A percentile compares a stretch with the other conserved stretches of the same genome.
phyloP scores from a whole-genome alignment of 805 yeast genomes.

The Yarrowia yakushimensis region DNA sequence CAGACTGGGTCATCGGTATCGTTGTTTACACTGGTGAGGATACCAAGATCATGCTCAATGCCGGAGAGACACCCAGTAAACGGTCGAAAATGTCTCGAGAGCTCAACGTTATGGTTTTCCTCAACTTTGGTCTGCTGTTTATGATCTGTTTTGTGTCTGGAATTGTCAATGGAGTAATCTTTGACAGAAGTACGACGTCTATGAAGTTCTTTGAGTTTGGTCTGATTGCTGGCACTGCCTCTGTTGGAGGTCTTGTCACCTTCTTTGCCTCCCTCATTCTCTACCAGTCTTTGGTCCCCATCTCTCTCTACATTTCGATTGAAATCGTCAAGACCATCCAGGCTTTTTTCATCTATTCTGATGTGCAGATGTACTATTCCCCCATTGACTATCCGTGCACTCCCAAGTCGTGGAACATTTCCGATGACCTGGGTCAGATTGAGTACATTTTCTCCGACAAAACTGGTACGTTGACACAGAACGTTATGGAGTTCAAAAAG shows the following conservation, averaged over 20 bases:
- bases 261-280: conserved; percentile 72
- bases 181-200: conserved; percentile 46
- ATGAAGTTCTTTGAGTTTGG: conserved; percentile 59
- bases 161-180: conserved; percentile 63
- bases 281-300: conserved; percentile 76
- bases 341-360: conserved; percentile 73
- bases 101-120: conserved; percentile 61
- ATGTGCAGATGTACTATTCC: conserved; percentile 64
- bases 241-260: conserved; percentile 63
- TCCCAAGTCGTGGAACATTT: conserved; percentile 80
- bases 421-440: conserved; percentile 81
- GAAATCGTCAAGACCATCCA: conserved; percentile 78
- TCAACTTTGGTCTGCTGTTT: conserved; percentile 63
- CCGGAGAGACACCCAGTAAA: conserved; percentile 78
- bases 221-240: conserved; percentile 57
- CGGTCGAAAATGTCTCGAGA: conserved; percentile 64
- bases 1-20: conserved; percentile 71
- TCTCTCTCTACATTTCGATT: conserved; percentile 72
- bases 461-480: conserved; percentile 81
- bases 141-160: conserved; percentile 68
- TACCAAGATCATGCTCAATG: conserved; percentile 74
- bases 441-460: conserved; percentile 81
- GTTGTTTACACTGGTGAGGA: conserved; percentile 74
- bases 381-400: conserved; percentile 72
- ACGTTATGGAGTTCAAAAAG: conserved; percentile 79